phyloP scores from a whole-genome alignment of 495 filamentous ascomycete genomes.

The Glonium stellatum region DNA sequence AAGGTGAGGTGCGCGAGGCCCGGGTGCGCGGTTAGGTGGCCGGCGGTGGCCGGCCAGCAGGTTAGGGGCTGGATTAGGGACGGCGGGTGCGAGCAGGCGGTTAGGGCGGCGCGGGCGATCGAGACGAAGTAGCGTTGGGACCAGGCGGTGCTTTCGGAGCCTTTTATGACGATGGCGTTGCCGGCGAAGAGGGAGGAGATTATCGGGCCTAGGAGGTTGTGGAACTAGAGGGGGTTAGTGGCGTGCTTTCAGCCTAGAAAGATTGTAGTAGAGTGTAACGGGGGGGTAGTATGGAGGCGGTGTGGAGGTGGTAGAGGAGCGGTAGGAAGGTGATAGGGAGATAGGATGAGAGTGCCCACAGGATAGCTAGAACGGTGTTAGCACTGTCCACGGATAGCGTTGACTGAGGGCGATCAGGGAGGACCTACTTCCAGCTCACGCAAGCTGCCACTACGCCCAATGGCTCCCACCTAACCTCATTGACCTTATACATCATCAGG shows the following conservation, averaged over 20 bases:
- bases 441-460: conserved; percentile 86
- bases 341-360: conserved; percentile 18
- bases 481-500: conserved; percentile 92
- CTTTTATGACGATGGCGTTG: conserved; percentile 86
- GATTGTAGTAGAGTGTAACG: too few relatives aligned
- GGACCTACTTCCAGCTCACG: conserved; percentile 85
- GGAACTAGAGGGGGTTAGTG: conserved; percentile 50
- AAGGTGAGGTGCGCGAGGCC: conserved; percentile 89
- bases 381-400: not conserved
- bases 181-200: conserved; percentile 91
- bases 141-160: conserved; percentile 91
- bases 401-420: too few relatives aligned
- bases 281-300: too few relatives aligned
- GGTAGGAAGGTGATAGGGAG: not conserved
- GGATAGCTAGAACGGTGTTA: conserved; percentile 35
- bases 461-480: conserved; percentile 84
- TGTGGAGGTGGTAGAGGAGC: not conserved
- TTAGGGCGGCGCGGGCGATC: conserved; percentile 69
- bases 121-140: conserved; percentile 70
- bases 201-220: conserved; percentile 87
- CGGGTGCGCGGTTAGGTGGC: conserved; percentile 78
- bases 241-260: too few relatives aligned
- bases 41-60: conserved; percentile 79
- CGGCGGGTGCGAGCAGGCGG: conserved; percentile 75
- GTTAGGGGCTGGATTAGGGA: conserved; percentile 75